Percentiles rank a stretch among this genome's conserved stretches.
Evolutionary conservation across 108 stramenopile genomes (phyloP).

Genomic region (Licmophora abbreviata): DNA sequence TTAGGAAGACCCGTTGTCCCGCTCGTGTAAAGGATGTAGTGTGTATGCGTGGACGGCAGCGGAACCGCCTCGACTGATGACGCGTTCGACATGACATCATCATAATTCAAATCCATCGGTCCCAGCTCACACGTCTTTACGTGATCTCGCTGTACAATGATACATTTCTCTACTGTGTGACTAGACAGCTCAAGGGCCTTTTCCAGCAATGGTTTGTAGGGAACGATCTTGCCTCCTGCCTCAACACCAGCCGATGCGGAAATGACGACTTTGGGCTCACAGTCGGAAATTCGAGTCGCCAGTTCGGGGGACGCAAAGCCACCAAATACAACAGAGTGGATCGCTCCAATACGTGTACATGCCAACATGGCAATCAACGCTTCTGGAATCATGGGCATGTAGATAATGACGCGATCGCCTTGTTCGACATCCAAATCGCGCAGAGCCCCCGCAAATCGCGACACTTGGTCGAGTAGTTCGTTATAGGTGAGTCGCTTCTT

Average conservation of each 20-base stretch:
- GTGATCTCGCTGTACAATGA: constrained; percentile 47
- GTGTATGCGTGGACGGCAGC: constrained; percentile 39
- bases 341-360: constrained; percentile 69
- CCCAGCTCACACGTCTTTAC: constrained; percentile 21
- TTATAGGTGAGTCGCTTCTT: constrained; percentile 34
- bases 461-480: constrained; percentile 53
- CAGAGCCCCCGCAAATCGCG: constrained; percentile 39
- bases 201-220: constrained; percentile 57
- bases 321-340: constrained; percentile 83
- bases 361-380: constrained; percentile 72
- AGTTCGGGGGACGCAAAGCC: constrained; percentile 75
- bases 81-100: constrained; percentile 22
- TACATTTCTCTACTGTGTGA: constrained; percentile 25
- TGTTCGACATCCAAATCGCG: constrained; percentile 35
- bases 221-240: constrained; percentile 39
- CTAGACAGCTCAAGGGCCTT: constrained; percentile 44
- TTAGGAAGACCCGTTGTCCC: constrained; percentile 80
- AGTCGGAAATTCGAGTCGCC: constrained; percentile 55
- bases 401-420: constrained; percentile 74
- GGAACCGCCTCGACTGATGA: constrained; percentile 29
- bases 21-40: constrained; percentile 60
- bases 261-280: constrained; percentile 60
- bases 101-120: constrained; percentile 31
- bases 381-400: constrained; percentile 85
- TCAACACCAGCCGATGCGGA: constrained; percentile 56